These are phyloP conservation scores for Pilobolus umbonatus DNA, from an alignment of 192 early-diverging fungal genomes.

Conservation along the genomic window DNA sequence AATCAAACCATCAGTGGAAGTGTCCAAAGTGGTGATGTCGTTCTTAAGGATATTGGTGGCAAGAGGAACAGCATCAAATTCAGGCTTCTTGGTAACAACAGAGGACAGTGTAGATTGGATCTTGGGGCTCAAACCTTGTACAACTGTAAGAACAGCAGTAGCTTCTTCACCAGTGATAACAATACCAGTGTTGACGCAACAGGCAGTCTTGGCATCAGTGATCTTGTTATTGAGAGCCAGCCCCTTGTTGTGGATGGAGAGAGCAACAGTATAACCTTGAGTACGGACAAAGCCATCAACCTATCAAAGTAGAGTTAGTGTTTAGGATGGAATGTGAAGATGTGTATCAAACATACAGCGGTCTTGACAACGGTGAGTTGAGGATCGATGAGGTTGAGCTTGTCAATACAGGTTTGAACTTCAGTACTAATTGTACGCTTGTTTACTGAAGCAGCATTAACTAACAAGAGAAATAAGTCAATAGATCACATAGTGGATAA, in stretches of 20 bases:
- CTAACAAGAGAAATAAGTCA: not conserved
- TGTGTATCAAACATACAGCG: not conserved
- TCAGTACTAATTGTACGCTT: not conserved
- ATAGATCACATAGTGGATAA: not conserved
- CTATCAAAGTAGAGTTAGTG: not conserved
- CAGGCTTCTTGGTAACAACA: slow-evolving; percentile 8
- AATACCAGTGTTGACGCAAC: not conserved
- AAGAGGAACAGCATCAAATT: slow-evolving; percentile 1
- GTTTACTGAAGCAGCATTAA: slow-evolving; percentile 2
- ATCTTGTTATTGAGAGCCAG: not conserved
- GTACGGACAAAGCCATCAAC: not conserved
- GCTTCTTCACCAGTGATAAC: slow-evolving; percentile 10
- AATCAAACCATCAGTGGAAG: not conserved
- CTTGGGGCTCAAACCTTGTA: not conserved
- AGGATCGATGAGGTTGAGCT: not conserved
- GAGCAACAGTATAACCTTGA: slow-evolving; percentile 2
- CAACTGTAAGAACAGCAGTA: slow-evolving; percentile 1
- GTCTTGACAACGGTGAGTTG: not conserved
- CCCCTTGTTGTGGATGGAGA: not conserved
- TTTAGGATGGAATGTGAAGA: not conserved
- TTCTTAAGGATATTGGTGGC: slow-evolving; percentile 1
- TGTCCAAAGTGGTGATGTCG: not conserved
- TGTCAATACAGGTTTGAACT: slow-evolving; percentile 4
- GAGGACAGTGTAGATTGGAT: not conserved
- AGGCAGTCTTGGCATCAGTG: slow-evolving; percentile 1